phyloP scores from a whole-genome alignment of 1,284 basidiomycete genomes.

The Sporisorium iseilematis-ciliati region DNA sequence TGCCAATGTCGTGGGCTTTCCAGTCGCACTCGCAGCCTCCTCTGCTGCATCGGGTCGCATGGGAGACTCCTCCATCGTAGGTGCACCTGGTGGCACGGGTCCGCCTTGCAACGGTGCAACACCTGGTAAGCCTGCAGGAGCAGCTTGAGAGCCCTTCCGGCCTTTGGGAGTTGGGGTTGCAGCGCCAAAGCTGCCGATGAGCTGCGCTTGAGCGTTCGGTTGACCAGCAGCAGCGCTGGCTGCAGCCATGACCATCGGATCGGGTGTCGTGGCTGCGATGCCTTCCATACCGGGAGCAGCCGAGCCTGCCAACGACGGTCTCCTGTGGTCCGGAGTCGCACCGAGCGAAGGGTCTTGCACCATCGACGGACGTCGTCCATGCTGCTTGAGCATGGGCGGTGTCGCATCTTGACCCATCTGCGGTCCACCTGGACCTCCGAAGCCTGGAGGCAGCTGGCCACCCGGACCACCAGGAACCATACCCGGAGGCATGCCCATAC shows the following conservation, averaged over 20 bases:
- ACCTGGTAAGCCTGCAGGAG: constrained; percentile 6
- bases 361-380: constrained; percentile 41
- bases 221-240: constrained; percentile 40
- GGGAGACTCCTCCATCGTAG: constrained; percentile 21
- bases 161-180: constrained; percentile 17
- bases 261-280: constrained; percentile 27
- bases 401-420: constrained; percentile 28
- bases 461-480: constrained; percentile 24
- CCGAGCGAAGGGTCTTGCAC: constrained; percentile 33
- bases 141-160: constrained; percentile 32
- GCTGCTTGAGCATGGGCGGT: constrained; percentile 41
- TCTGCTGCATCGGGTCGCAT: constrained; percentile 35
- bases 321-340: constrained; percentile 26
- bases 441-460: constrained; percentile 39
- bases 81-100: constrained; percentile 6
- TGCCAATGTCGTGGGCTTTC: constrained; percentile 50
- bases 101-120: constrained; percentile 9
- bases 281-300: constrained; percentile 26
- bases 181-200: constrained; percentile 35
- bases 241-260: constrained; percentile 42
- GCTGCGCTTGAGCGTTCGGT: constrained; percentile 41
- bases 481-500: constrained; percentile 30
- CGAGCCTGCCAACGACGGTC: constrained; percentile 20
- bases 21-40: constrained; percentile 37
- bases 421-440: constrained; percentile 14